Evolutionary conservation across 2,329 filamentous ascomycete genomes (phyloP).

Genomic region (Monilinia fructigena): DNA sequence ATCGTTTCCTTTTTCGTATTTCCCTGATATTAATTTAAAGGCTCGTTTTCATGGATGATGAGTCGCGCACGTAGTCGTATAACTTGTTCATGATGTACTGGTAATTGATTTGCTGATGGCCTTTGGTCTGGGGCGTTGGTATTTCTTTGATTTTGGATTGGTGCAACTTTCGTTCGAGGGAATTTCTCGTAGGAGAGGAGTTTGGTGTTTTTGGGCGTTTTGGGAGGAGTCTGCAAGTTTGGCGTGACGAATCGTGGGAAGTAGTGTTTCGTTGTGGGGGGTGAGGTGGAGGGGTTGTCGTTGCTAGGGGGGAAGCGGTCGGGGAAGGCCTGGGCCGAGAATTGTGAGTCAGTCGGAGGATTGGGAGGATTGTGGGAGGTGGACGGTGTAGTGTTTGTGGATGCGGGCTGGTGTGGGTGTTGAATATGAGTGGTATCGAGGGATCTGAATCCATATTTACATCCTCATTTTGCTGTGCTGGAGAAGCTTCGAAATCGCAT

Average conservation of each 20-base stretch:
- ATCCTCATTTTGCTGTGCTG: slow-evolving; percentile 23
- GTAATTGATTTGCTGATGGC: slow-evolving; percentile 70
- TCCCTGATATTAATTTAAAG: slow-evolving; percentile 60
- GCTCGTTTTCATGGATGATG: slow-evolving; percentile 62
- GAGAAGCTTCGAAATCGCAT: slow-evolving; percentile 28
- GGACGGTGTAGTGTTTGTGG: slow-evolving; percentile 11
- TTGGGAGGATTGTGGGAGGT: slow-evolving; percentile 2
- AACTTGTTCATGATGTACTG: slow-evolving; percentile 65
- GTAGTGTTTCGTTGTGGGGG: slow-evolving; percentile 69
- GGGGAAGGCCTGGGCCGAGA: slow-evolving; percentile 46
- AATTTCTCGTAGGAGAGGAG: slow-evolving; percentile 77
- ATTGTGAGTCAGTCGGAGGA: slow-evolving; percentile 22
- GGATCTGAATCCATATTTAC: slow-evolving; percentile 20
- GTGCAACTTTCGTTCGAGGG: slow-evolving; percentile 64
- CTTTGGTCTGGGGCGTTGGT: slow-evolving; percentile 77
- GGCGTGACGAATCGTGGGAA: slow-evolving; percentile 72
- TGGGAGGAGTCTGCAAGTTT: slow-evolving; percentile 69
- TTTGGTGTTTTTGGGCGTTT: slow-evolving; percentile 70
- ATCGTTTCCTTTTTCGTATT: slow-evolving; percentile 40
- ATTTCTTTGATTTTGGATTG: slow-evolving; percentile 66
- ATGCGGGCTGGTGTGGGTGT: slow-evolving; percentile 6
- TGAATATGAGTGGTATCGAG: slow-evolving; percentile 9
- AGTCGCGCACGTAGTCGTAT: slow-evolving; percentile 72
- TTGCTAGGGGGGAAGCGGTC: slow-evolving; percentile 70
- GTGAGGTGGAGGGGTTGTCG: slow-evolving; percentile 64